Evolutionary conservation across 768 basidiomycete species (phyloP).

Genomic region (Guyanaporus albipodus): DNA sequence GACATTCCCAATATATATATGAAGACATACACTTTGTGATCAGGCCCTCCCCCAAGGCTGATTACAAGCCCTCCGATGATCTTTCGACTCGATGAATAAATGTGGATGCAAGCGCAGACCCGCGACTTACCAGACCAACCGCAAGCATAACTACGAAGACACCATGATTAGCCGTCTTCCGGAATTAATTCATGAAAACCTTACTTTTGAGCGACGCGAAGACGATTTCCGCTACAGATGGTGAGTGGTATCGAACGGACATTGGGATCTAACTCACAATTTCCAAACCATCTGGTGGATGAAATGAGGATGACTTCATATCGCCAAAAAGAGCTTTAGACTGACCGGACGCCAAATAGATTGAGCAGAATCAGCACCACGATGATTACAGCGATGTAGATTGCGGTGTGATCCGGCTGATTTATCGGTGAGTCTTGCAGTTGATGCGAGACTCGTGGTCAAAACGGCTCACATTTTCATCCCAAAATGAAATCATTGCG

Average conservation of each 20-base stretch:
- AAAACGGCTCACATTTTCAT: conserved; percentile 20
- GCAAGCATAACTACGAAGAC: conserved; percentile 34
- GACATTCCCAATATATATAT: conserved; percentile 27
- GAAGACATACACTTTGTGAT: conserved; percentile 37
- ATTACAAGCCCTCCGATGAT: conserved; percentile 46
- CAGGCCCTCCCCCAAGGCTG: conserved; percentile 55
- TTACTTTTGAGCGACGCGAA: conserved; percentile 24
- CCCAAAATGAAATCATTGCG: conserved; percentile 52
- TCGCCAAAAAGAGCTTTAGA: conserved; percentile 31
- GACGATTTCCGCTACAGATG: conserved; percentile 18
- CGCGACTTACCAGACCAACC: conserved; percentile 27
- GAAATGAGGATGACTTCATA: conserved; percentile 35
- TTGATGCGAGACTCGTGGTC: background rate
- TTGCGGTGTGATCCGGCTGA: conserved; percentile 36
- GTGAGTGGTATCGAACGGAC: conserved; percentile 1
- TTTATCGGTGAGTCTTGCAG: conserved; percentile 9
- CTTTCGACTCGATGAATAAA: conserved; percentile 8
- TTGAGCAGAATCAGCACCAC: conserved; percentile 40
- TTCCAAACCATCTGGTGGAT: conserved; percentile 18
- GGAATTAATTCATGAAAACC: background rate
- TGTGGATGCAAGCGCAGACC: background rate
- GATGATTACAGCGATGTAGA: conserved; percentile 39
- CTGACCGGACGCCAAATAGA: conserved; percentile 44
- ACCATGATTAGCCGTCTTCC: background rate
- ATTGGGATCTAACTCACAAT: conserved; percentile 12